Percentiles rank a stretch among this genome's conserved stretches.
These are phyloP conservation scores for Colletotrichum sp. DNA, from an alignment of 2,329 filamentous ascomycete genomes.

Conservation along the genomic window DNA sequence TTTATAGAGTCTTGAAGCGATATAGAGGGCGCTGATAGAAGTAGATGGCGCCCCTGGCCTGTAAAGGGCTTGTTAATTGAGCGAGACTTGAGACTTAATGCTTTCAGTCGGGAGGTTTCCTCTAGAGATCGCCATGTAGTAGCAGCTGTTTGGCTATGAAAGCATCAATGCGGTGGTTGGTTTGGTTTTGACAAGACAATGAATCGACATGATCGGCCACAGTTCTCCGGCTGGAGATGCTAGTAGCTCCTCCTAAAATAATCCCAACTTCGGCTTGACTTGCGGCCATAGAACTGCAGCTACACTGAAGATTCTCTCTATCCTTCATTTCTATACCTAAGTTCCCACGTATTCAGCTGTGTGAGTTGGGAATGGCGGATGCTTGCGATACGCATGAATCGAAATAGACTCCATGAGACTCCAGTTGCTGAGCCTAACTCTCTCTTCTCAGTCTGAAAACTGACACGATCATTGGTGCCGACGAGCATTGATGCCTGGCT, in stretches of 20 bases:
- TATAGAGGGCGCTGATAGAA: not conserved
- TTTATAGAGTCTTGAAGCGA: not conserved
- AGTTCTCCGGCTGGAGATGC: no score
- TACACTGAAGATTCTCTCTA: accelerated
- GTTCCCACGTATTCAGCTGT: not conserved
- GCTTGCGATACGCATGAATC: not conserved
- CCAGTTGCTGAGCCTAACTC: not conserved
- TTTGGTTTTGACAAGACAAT: not conserved
- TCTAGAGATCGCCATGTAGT: accelerated
- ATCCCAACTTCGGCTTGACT: no score
- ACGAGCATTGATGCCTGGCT: not conserved
- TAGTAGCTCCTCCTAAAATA: accelerated
- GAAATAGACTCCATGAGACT: not conserved
- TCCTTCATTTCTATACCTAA: not conserved
- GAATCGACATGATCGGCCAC: no score
- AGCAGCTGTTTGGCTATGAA: not conserved
- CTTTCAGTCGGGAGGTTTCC: not conserved
- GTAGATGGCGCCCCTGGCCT: not conserved
- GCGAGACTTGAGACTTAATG: not conserved
- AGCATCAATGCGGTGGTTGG: accelerated
- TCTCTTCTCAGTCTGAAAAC: no score
- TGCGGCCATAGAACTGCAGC: accelerated
- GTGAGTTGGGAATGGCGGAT: not conserved
- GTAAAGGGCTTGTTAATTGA: not conserved
- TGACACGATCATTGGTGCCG: no score